Evolutionary conservation across 306 rosid genomes (phyloP).

Genomic region (Medicago lupulina): DNA sequence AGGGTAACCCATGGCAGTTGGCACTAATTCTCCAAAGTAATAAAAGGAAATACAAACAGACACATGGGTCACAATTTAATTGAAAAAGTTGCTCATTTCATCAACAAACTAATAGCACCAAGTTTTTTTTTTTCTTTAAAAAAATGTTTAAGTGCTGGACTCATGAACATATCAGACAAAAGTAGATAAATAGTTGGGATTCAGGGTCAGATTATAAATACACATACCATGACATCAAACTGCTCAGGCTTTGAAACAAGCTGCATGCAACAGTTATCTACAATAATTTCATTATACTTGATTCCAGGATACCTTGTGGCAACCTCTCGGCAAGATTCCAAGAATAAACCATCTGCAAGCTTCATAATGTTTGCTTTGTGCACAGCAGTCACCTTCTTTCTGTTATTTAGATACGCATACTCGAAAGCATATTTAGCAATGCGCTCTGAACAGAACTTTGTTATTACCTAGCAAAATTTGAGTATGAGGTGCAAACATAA

Average conservation of each 20-base stretch:
- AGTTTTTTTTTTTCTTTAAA: not conserved
- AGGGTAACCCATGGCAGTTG: not conserved
- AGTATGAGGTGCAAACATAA: slow-evolving; percentile 57
- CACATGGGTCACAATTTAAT: not conserved
- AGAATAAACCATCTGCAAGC: slow-evolving; percentile 86
- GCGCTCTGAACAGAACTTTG: slow-evolving; percentile 92
- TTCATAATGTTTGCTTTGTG: slow-evolving; percentile 98
- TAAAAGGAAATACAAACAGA: slow-evolving; percentile 1
- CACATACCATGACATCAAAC: slow-evolving; percentile 90
- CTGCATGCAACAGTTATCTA: slow-evolving; percentile 96
- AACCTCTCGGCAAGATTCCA: slow-evolving; percentile 89
- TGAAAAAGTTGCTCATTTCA: not conserved
- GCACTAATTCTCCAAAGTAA: slow-evolving; percentile 18
- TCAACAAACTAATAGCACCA: not conserved
- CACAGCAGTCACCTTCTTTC: slow-evolving; percentile 95
- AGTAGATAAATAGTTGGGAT: slow-evolving; percentile 26
- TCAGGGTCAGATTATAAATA: slow-evolving; percentile 1
- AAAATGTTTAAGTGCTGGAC: not conserved
- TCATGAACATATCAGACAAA: slow-evolving; percentile 7
- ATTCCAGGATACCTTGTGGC: slow-evolving; percentile 74
- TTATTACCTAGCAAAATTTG: slow-evolving; percentile 72
- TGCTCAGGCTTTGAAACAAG: slow-evolving; percentile 92
- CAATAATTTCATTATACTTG: slow-evolving; percentile 75
- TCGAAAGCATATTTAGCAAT: slow-evolving; percentile 87
- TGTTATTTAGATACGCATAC: slow-evolving; percentile 88